Base-by-base conservation (phyloP, 2,329 filamentous ascomycete species). In the Orbilia blumenaviensis region DNA sequence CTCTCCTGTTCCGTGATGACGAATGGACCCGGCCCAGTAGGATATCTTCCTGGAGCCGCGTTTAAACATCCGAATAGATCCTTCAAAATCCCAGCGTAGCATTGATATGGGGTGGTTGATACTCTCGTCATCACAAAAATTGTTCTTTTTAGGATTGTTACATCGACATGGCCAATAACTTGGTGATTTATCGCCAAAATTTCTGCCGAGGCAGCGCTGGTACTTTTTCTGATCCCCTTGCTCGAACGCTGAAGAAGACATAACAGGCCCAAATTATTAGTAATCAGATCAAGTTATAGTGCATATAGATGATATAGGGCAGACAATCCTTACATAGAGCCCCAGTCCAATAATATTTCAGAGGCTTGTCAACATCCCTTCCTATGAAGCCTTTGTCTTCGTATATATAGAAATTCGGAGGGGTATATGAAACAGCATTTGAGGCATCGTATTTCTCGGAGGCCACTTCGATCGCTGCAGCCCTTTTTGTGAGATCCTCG, bases 291-390 rank as follows among this genome's bases (percentile, higher is more conserved):
- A n/a, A n/a, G n/a, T n/a, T n/a, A n/a, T n/a, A n/a, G n/a, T n/a
- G n/a, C n/a, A n/a, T n/a, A n/a, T n/a, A n/a, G n/a, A n/a, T n/a
- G n/a, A n/a, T n/a, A n/a, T n/a, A n/a, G n/a, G n/a, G n/a, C n/a
- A n/a, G n/a, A n/a, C n/a, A n/a, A n/a, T n/a, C 8, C 36, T 58
- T 66, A 66, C 63, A 21, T 56, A 66, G n/a, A n/a, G 63, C 21
- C 14, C 63, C 63, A 10, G 63, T 56, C 63, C 63, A 66, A 16
- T 29, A 12, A 46, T 56, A 66, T n/a, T 36, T 16, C 1, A 66
- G 18, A n/a, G 48, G 48, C 8, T 58, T 14, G 14, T 56, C n/a
- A 1, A 23, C 3, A n/a, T 18, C 29, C 4, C 44, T 63, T 2
- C 14, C 34, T 21, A n/a, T 12, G 9, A 44, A 66, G 5, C 18